Evolutionary conservation across 1,139 yeast species (phyloP).

Genomic region (Yamadazyma aaseri): DNA sequence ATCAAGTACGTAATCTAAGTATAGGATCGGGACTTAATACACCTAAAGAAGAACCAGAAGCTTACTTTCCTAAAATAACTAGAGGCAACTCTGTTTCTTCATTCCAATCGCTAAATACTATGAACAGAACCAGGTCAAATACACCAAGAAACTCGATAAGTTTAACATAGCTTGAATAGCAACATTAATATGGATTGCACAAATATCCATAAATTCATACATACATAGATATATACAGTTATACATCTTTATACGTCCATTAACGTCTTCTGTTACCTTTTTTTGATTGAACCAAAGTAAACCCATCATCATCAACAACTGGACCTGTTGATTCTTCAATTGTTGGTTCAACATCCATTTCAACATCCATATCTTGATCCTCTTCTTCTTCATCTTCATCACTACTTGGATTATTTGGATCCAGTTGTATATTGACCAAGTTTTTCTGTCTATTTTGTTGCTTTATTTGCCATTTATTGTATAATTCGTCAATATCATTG

Average conservation of each 20-base stretch:
- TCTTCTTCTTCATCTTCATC: conserved; percentile 44
- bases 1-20: conserved; percentile 22
- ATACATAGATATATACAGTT: background rate
- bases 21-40: conserved; percentile 25
- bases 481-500: conserved; percentile 56
- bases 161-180: conserved; percentile 10
- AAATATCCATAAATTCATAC: no score
- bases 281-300: conserved; percentile 76
- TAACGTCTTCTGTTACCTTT: conserved; percentile 21
- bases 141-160: conserved; percentile 44
- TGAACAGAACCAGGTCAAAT: conserved; percentile 38
- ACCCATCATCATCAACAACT: conserved; percentile 88
- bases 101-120: conserved; percentile 41
- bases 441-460: conserved; percentile 37
- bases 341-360: conserved; percentile 25
- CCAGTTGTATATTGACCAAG: conserved; percentile 42
- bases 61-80: conserved; percentile 15
- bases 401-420: conserved; percentile 58
- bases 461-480: conserved; percentile 55
- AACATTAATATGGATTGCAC: no score
- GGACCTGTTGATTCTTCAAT: conserved; percentile 33
- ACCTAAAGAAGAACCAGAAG: conserved; percentile 33
- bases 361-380: conserved; percentile 24
- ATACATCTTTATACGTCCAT: conserved; percentile 1
- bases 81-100: conserved; percentile 36